Percentiles rank a stretch among this genome's conserved stretches.
phyloP scores from a whole-genome alignment of 495 filamentous ascomycete genomes.

The Letharia lupina region DNA sequence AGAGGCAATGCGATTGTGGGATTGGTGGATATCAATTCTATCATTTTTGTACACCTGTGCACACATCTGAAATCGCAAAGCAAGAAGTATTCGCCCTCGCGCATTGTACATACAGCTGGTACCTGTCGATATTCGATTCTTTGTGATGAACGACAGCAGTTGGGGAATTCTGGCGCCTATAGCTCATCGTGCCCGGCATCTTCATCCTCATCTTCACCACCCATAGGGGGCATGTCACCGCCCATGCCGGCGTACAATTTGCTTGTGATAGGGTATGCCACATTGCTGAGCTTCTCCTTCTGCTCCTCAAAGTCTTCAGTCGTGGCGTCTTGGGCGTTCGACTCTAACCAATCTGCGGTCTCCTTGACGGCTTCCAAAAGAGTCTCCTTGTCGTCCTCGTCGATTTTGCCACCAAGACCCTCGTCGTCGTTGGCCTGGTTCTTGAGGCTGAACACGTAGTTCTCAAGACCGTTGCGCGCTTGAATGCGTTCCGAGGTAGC shows the following conservation, averaged over 20 bases:
- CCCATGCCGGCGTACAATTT: conserved; percentile 79
- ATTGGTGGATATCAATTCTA: conserved; percentile 1
- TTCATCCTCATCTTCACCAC: conserved; percentile 50
- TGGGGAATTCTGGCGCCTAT: conserved; percentile 39
- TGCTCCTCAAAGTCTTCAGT: conserved; percentile 98
- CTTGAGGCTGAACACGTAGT: conserved; percentile 95
- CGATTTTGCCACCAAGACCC: conserved; percentile 94
- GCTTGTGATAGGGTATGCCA: conserved; percentile 97
- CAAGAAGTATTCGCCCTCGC: background rate
- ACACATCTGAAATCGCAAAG: background rate
- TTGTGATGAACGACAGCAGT: background rate
- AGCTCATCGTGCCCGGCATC: conserved; percentile 86
- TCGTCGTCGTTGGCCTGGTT: conserved; percentile 98
- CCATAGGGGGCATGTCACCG: conserved; percentile 34
- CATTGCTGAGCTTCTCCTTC: conserved; percentile 94
- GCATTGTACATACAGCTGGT: background rate
- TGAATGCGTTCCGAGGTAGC: conserved; percentile 89
- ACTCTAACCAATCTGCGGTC: conserved; percentile 92
- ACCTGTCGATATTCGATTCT: background rate
- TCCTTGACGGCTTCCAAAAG: conserved; percentile 97
- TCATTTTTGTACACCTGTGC: conserved; percentile 4
- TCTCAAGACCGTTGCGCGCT: conserved; percentile 91
- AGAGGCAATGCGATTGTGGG: no score
- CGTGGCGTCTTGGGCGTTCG: conserved; percentile 79
- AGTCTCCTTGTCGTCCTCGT: conserved; percentile 97